These are phyloP conservation scores for Polytolypa hystricis DNA, from an alignment of 2,329 filamentous ascomycete genomes.

Conservation along the genomic window DNA sequence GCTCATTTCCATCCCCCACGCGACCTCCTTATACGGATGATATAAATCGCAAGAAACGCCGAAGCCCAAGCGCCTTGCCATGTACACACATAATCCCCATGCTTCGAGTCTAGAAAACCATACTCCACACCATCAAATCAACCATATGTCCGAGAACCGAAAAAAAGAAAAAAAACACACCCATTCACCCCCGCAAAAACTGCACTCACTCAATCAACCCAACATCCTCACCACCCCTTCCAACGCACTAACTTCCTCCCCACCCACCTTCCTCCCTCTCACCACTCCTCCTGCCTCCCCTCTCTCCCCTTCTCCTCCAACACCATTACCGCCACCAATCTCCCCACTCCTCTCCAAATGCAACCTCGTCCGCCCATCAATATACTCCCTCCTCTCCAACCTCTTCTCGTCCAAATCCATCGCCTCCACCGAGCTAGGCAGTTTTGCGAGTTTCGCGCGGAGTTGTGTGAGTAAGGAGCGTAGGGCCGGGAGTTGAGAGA, in stretches of 20 bases:
- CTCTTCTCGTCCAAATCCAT: constrained; percentile 44
- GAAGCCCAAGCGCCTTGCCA: too few species aligned
- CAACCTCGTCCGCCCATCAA: constrained; percentile 66
- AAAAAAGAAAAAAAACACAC: not conserved
- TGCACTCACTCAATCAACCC: not conserved
- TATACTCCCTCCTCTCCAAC: constrained; percentile 65
- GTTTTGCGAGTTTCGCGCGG: constrained; percentile 48
- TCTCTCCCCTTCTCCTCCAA: constrained; percentile 26
- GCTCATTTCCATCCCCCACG: too few species aligned
- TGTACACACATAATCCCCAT: too few species aligned
- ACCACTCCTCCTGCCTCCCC: constrained; percentile 28
- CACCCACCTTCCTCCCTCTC: constrained; percentile 29
- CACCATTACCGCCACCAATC: constrained; percentile 23
- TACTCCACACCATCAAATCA: too few species aligned
- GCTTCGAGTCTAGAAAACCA: too few species aligned
- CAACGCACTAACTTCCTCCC: constrained; percentile 31
- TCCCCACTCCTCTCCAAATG: constrained; percentile 54
- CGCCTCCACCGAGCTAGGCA: constrained; percentile 27
- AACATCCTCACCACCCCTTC: constrained; percentile 29
- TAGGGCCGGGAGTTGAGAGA: constrained; percentile 73
- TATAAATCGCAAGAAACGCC: too few species aligned
- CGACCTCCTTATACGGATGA: too few species aligned
- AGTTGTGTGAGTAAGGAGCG: constrained; percentile 58
- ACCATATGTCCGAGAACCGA: not conserved
- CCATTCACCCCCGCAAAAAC: not conserved